Evolutionary conservation across 1,139 yeast species (phyloP).

Genomic region (Kodamaea anthophila): DNA sequence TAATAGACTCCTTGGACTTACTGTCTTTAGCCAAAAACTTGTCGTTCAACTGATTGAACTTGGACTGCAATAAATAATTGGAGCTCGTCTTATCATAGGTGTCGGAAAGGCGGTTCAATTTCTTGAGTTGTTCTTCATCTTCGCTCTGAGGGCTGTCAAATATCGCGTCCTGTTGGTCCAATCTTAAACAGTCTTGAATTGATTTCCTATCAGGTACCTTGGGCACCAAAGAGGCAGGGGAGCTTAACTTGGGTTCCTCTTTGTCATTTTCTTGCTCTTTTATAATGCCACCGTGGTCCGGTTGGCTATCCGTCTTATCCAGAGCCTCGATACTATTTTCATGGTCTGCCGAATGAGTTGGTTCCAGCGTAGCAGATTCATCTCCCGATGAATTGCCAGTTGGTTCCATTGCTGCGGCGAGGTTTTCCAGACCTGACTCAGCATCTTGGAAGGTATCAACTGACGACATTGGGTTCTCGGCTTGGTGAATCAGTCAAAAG

Average conservation of each 20-base stretch:
- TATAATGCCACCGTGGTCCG: not conserved
- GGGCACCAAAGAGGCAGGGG: conserved; percentile 11
- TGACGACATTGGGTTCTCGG: conserved; percentile 10
- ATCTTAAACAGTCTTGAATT: conserved; percentile 23
- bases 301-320: not conserved
- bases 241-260: conserved; percentile 1
- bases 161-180: conserved; percentile 20
- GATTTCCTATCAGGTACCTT: conserved; percentile 24
- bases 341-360: not conserved
- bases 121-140: conserved; percentile 8
- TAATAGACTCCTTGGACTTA: conserved; percentile 42
- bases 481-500: too few relatives aligned
- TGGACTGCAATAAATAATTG: conserved; percentile 34
- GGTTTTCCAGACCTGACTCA: conserved; percentile 1
- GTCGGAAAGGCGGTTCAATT: conserved; percentile 14
- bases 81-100: conserved; percentile 20
- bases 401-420: not conserved
- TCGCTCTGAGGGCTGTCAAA: conserved; percentile 7
- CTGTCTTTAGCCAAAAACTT: conserved; percentile 27
- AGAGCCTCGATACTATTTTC: not conserved
- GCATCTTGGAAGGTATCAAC: conserved; percentile 21
- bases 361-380: not conserved
- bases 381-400: not conserved
- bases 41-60: conserved; percentile 25
- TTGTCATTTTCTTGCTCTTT: too few relatives aligned